Evolutionary conservation across 768 basidiomycete species (phyloP), one percentile per base, ranked within the genome.

Genomic region (Suillus alpinus): DNA sequence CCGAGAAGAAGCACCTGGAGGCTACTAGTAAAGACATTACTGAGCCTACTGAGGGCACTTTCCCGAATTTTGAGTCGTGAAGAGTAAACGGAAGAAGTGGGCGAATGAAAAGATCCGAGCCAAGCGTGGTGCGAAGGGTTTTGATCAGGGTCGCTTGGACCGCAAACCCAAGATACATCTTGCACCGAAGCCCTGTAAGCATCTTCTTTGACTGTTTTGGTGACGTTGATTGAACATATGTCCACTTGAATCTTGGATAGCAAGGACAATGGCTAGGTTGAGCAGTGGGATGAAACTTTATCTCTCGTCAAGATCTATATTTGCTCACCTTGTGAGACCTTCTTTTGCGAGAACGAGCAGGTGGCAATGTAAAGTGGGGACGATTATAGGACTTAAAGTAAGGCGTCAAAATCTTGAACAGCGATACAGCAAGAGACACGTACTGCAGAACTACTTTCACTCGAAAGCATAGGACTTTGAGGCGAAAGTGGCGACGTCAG

Each of bases 61-160:
- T 76, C 70, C n/a, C 75, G 71, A 8, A 85, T 67, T 5, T 76
- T 73, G 26, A 85, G 69, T 46, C 70, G 72, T 60, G 87, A 66
- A 23, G 74, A 67, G 63, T 86, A 88, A 0, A 80, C 76, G 8
- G 83, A 73, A 9, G 34, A 43, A n/a, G 26, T 36, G 5, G 9
- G 36, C 31, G 63, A 39, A 14, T 50, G 83, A 77, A 59, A 81
- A 73, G 43, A 75, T 46, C 89, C 89, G 10, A 90, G 70, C 78
- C 82, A 81, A 56, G 79, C 69, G 51, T 73, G 75, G 68, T 89
- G 86, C 6, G 84, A 69, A 2, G 72, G 62, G 63, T 79, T 79
- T 23, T 67, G 61, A 10, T 73, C 72, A 4, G 81, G 75, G 53
- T 84, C 77, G 62, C 87, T 86, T 16, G 83, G 75, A 31, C 78